Evolutionary conservation across 2,329 filamentous ascomycete species (phyloP).

Genomic region (Penicillium sp.): DNA sequence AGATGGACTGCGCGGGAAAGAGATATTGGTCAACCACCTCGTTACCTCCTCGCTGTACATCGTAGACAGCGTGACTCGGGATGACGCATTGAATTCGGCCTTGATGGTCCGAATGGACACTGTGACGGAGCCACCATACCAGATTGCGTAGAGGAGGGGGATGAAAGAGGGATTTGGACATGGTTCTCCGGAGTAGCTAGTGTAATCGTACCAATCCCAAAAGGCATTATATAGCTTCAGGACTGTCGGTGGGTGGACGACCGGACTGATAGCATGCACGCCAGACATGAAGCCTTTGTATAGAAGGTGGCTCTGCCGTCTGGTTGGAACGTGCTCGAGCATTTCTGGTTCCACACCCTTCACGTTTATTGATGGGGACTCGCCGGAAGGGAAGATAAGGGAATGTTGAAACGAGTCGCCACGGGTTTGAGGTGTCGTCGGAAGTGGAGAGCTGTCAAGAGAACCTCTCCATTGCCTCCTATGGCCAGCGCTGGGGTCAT

Average conservation of each 20-base stretch:
- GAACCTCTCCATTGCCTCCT: conserved; percentile 27
- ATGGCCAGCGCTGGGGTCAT: conserved; percentile 21
- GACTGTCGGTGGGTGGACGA: conserved; percentile 50
- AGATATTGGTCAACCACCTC: conserved; percentile 46
- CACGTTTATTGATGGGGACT: conserved; percentile 39
- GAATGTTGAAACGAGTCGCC: conserved; percentile 41
- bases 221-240: conserved; percentile 48
- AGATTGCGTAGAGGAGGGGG: conserved; percentile 51
- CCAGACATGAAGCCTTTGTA: conserved; percentile 54
- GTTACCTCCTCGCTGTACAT: conserved; percentile 49
- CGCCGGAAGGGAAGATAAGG: conserved; percentile 41
- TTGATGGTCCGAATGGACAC: conserved; percentile 48
- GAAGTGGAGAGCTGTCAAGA: conserved; percentile 17
- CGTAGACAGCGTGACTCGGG: conserved; percentile 42
- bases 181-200: conserved; percentile 39
- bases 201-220: conserved; percentile 51
- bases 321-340: conserved; percentile 47
- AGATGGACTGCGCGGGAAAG: conserved; percentile 51
- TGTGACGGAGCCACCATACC: conserved; percentile 54
- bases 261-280: conserved; percentile 50
- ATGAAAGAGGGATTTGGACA: conserved; percentile 49
- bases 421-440: conserved; percentile 21
- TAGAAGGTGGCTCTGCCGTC: conserved; percentile 51
- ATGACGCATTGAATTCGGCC: conserved; percentile 42
- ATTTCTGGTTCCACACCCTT: conserved; percentile 44